Evolutionary conservation across 2,329 filamentous ascomycete genomes (phyloP).

Genomic region (Phoma herbarum): DNA sequence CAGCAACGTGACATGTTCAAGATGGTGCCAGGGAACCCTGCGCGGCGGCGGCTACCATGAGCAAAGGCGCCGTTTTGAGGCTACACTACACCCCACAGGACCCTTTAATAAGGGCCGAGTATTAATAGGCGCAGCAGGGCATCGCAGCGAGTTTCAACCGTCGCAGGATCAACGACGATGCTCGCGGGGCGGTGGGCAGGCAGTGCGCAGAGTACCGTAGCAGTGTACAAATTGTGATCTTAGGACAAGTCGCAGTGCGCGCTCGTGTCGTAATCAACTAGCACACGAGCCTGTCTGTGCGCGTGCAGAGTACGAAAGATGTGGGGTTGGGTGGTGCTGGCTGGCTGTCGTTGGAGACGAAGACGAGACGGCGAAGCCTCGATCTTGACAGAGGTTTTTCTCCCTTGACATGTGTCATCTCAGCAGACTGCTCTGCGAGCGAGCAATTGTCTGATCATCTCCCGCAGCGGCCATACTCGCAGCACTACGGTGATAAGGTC

Average conservation of each 20-base stretch:
- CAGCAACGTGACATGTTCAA: not conserved
- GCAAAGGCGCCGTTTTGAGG: constrained; percentile 16
- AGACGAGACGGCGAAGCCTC: not conserved
- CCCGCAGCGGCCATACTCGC: not conserved
- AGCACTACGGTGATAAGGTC: constrained; percentile 8
- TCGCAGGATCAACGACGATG: not conserved
- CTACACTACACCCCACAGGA: constrained; percentile 3
- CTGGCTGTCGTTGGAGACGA: constrained; percentile 1
- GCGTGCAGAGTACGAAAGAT: constrained; percentile 8
- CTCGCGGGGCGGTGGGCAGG: not conserved
- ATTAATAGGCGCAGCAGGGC: constrained; percentile 13
- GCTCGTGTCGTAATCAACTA: not conserved
- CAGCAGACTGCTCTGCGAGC: not conserved
- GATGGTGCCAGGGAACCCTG: constrained; percentile 6
- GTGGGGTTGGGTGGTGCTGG: constrained; percentile 16
- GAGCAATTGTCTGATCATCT: not conserved
- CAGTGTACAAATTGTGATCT: not conserved
- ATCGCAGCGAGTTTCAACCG: not conserved
- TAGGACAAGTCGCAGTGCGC: not conserved
- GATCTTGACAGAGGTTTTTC: no score
- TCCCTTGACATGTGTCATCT: not conserved
- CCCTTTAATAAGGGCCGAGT: constrained; percentile 19
- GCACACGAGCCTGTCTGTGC: constrained; percentile 2
- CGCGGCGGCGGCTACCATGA: constrained; percentile 6
- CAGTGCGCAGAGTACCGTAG: not conserved